Percentiles rank a stretch among this genome's conserved stretches.
Conservation (phyloP, 306 rosid genomes). For the peach (Prunus persica) region DNA sequence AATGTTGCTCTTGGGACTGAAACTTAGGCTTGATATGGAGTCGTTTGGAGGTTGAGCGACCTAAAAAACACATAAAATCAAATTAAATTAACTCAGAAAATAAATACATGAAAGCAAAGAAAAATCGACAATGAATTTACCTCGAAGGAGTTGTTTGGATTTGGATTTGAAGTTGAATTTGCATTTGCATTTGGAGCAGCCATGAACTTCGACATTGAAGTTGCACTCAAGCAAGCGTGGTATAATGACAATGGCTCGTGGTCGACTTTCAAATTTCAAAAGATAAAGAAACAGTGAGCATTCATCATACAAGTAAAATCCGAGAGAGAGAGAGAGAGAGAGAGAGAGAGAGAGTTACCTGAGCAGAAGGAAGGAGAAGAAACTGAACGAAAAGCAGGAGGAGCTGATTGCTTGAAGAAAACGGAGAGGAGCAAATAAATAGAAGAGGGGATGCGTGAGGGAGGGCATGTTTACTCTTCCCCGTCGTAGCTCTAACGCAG, state of each 20-base stretch:
- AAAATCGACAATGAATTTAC: background rate
- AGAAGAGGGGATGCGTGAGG: too few relatives aligned
- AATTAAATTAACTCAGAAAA: background rate
- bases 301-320: too few relatives aligned
- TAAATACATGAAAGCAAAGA: background rate
- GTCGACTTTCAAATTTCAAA: background rate
- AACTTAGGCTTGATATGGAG: conserved; percentile 65
- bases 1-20: conserved; percentile 73
- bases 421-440: too few relatives aligned
- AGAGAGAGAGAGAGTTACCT: too few relatives aligned
- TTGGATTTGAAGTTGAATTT: background rate
- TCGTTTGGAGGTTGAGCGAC: conserved; percentile 79
- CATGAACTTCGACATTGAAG: conserved; percentile 8
- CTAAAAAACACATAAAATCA: conserved; percentile 29
- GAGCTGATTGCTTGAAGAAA: too few relatives aligned
- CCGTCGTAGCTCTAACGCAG: too few relatives aligned
- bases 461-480: too few relatives aligned
- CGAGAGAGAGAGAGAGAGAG: too few relatives aligned
- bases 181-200: conserved; percentile 2
- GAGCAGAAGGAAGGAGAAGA: too few relatives aligned
- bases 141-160: conserved; percentile 14
- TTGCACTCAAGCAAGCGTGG: background rate
- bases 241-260: background rate
- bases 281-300: too few relatives aligned
- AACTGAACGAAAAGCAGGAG: too few relatives aligned